Conservation (phyloP, 371 early-diverging fungal species). For the Amoeboaphelidium protococcarum region DNA sequence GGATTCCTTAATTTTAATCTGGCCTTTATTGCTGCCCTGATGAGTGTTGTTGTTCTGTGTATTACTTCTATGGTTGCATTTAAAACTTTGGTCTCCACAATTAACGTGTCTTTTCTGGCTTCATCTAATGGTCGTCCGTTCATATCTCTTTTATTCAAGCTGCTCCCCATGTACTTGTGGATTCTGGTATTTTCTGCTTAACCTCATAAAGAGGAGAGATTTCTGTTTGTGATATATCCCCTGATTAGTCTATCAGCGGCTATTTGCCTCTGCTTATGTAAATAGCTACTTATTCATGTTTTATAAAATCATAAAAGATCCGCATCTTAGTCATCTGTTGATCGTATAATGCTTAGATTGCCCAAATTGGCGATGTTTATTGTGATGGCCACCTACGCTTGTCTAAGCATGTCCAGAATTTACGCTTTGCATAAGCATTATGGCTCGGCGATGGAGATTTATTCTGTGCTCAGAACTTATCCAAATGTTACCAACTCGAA, state of each 20-base stretch:
- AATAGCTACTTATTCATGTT: not conserved
- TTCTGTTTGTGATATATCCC: conserved; percentile 77
- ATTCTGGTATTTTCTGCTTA: conserved; percentile 47
- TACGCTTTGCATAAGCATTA: conserved; percentile 28
- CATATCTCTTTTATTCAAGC: not conserved
- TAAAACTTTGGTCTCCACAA: not conserved
- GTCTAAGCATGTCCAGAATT: conserved; percentile 25
- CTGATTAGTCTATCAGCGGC: conserved; percentile 45
- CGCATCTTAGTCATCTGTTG: not conserved
- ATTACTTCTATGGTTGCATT: not conserved
- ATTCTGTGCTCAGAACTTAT: not conserved
- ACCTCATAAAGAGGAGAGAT: conserved; percentile 89
- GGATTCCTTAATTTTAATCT: conserved; percentile 69
- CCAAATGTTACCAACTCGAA: conserved; percentile 7
- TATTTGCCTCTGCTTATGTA: conserved; percentile 29
- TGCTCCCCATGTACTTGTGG: conserved; percentile 27
- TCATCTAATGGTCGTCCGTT: not conserved
- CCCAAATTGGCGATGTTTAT: conserved; percentile 1
- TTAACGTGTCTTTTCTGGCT: not conserved
- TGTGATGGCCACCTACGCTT: conserved; percentile 1
- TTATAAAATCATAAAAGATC: conserved; percentile 5
- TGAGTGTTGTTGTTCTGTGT: conserved; percentile 10
- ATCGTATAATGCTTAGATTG: not conserved
- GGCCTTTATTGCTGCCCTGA: conserved; percentile 31
- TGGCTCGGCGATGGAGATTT: conserved; percentile 22